Evolutionary conservation across 768 basidiomycete species (phyloP).

Genomic region (Grammothele lineata): DNA sequence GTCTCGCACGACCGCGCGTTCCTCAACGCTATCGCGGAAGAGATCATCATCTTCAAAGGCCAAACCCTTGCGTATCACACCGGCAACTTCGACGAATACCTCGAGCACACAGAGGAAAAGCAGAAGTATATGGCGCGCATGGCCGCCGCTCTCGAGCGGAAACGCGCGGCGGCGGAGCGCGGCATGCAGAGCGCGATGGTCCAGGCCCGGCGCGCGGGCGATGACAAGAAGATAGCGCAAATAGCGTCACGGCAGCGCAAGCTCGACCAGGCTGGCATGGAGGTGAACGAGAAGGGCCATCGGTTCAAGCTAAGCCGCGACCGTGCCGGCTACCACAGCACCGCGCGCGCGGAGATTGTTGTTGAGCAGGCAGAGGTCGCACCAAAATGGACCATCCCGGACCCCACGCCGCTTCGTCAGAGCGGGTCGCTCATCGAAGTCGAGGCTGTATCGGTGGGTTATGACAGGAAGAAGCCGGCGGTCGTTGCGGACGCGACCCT

Average conservation of each 20-base stretch:
- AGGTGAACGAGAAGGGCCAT: slow-evolving; percentile 19
- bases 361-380: slow-evolving; percentile 17
- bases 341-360: slow-evolving; percentile 8
- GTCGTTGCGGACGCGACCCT: slow-evolving; percentile 16
- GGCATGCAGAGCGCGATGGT: slow-evolving; percentile 16
- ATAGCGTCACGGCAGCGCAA: slow-evolving; percentile 8
- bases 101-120: slow-evolving; percentile 19
- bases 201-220: slow-evolving; percentile 16
- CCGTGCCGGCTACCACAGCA: slow-evolving; percentile 11
- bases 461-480: slow-evolving; percentile 8
- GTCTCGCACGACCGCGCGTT: slow-evolving; percentile 23
- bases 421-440: slow-evolving; percentile 18
- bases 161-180: slow-evolving; percentile 18
- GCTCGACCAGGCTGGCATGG: slow-evolving; percentile 18
- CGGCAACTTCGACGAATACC: slow-evolving; percentile 17
- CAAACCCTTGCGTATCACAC: slow-evolving; percentile 18
- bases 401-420: slow-evolving; percentile 16
- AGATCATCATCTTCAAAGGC: slow-evolving; percentile 18
- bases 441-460: slow-evolving; percentile 13
- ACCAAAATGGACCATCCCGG: slow-evolving; percentile 16
- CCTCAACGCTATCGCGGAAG: slow-evolving; percentile 19
- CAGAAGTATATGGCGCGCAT: slow-evolving; percentile 15
- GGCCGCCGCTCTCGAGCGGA: slow-evolving; percentile 15
- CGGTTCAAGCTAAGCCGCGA: slow-evolving; percentile 23
- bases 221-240: slow-evolving; percentile 20